Evolutionary conservation across 768 basidiomycete species (phyloP), one percentile per base, ranked within the genome.

Genomic region (Sporobolomyces pararoseus): DNA sequence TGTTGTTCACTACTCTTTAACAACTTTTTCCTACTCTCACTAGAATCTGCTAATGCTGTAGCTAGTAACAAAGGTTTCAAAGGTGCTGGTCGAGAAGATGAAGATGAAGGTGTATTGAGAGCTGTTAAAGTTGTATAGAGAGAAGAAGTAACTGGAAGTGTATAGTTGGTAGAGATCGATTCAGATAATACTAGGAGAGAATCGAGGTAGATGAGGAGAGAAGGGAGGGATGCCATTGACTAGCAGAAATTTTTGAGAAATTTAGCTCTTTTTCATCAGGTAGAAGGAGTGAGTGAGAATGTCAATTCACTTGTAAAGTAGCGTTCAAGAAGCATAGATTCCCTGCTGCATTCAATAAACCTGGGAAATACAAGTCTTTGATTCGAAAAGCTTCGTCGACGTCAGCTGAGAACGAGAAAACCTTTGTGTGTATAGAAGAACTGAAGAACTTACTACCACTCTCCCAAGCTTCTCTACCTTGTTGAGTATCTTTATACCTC

Each of bases 281-380:
- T n/a, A n/a, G n/a, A n/a, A n/a, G n/a, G n/a, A n/a, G n/a, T n/a
- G n/a, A n/a, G n/a, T n/a, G n/a, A n/a, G n/a, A n/a, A n/a, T n/a
- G n/a, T n/a, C n/a, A n/a, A n/a, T n/a, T 65, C 49, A 75, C 90
- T 85, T 97, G 95, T 14, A 97, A 82, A 4, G 92, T 92, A 17
- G 95, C 93, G 78, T 98, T 95, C 87, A 97, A 90, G 82, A 96
- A 98, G 78, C 95, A 97, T 73, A 95, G 90, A 60, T 92, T 95
- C 16, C 94, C 94, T 13, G 92, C 94, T 44, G 94, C 88, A 76
- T 97, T 97, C 77, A 96, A 89, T 58, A 97, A 87, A 0, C 94
- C 94, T 2, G 93, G 89, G 79, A 90, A 96, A 65, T 78, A 31
- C 7, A 44, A 46, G 4, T 60, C 69, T 70, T 58, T 4, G 23